Evolutionary conservation across 1,139 yeast genomes (phyloP).

Genomic region (Geotrichum siamense): DNA sequence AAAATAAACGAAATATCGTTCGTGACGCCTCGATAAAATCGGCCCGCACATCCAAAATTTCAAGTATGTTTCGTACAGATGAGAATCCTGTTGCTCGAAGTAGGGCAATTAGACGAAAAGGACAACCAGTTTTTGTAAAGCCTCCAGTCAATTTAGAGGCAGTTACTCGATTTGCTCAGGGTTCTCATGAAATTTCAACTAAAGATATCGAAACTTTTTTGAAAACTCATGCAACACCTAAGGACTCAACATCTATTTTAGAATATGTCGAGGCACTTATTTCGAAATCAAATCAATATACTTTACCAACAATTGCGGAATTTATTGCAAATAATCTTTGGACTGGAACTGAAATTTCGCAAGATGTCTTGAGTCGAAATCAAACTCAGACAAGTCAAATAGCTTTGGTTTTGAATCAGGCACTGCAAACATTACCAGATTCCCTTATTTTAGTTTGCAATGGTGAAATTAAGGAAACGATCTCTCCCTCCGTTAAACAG

Average conservation of each 20-base stretch:
- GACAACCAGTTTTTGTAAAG: too few relatives aligned
- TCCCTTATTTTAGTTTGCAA: slow-evolving; percentile 18
- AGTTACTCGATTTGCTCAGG: slow-evolving; percentile 9
- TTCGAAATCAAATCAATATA: slow-evolving; percentile 10
- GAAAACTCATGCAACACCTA: slow-evolving; percentile 9
- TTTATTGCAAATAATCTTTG: slow-evolving; percentile 4
- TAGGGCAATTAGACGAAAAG: too few relatives aligned
- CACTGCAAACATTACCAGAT: slow-evolving; percentile 20
- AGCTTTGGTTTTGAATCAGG: slow-evolving; percentile 18
- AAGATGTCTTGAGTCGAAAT: slow-evolving; percentile 1
- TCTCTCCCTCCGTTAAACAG: slow-evolving; percentile 19
- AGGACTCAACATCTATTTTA: not conserved
- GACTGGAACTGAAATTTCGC: slow-evolving; percentile 5
- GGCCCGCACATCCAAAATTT: not conserved
- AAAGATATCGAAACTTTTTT: slow-evolving; percentile 12
- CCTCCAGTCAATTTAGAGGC: not conserved
- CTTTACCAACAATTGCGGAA: slow-evolving; percentile 14
- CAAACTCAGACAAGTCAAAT: slow-evolving; percentile 11
- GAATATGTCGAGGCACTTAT: slow-evolving; percentile 12
- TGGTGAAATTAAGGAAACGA: slow-evolving; percentile 20
- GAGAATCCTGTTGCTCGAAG: too few relatives aligned
- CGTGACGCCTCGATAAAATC: not conserved
- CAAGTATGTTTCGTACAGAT: not conserved
- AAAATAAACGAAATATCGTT: slow-evolving; percentile 1
- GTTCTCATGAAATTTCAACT: slow-evolving; percentile 8